Evolutionary conservation across 495 filamentous ascomycete genomes (phyloP), one percentile per base, ranked within the genome.

Genomic region (Extremus antarcticus): DNA sequence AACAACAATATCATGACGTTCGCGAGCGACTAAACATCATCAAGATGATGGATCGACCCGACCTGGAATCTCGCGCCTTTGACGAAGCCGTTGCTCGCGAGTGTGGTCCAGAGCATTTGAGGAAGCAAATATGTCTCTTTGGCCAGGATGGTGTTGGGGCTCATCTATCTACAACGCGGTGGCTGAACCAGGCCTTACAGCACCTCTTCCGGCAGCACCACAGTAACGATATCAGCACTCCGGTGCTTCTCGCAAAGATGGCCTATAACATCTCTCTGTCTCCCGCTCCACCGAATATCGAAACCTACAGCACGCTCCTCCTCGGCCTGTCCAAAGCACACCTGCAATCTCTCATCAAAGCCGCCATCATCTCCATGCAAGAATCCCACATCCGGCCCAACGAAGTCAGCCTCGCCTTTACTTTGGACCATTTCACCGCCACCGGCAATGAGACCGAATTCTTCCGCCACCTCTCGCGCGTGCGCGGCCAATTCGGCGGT

Each of bases 261-360:
- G 86, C 80, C 66, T 82, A 82, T 61, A 83, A 85, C 65, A 66
- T 90, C 2, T 72, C 87, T 13, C 67, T 76, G 2, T 78, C 74
- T 3, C 56, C 68, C 3, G 66, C 76, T 2, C 75, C 82, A 3
- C 84, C 85, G 1, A 75, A 74, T 50, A 72, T 83, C 16, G 62
- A 75, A 29, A 88, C 81, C 11, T 88, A 82, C 70, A 87, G 87
- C 60, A 70, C 74, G 25, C 71, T 90, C 22, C 75, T 90, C 17
- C 29, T 54, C 3, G 71, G 73, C 24, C 78, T 90, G 43, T 75
- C 74, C 38, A 67, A 70, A 25, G 65, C 81, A 15, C 66, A 72
- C 46, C 70, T 74, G 35, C 65, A 74, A 57, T 64, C 71, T 21
- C 67, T 87, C 9, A 74, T 79, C 7, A 65, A 78, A 29, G 59